Evolutionary conservation across 1,284 basidiomycete genomes (phyloP).

Genomic region (Trametes pubescens): DNA sequence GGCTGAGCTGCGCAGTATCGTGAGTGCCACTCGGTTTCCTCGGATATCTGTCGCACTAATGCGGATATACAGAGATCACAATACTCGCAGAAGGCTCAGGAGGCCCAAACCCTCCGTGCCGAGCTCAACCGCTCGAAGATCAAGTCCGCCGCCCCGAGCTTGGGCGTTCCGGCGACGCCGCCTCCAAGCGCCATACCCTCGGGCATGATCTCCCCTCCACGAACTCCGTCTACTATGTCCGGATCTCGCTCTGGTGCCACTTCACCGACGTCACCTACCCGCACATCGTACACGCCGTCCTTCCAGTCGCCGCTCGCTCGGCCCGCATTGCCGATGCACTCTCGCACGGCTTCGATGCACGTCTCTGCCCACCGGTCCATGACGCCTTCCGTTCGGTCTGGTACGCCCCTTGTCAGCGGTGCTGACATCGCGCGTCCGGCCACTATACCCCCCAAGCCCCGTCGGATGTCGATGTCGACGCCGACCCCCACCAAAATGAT

Average conservation of each 20-base stretch:
- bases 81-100: conserved; percentile 72
- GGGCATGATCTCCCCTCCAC: conserved; percentile 38
- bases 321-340: conserved; percentile 37
- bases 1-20: conserved; percentile 70
- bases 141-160: conserved; percentile 32
- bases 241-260: conserved; percentile 42
- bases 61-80: conserved; percentile 55
- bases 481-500: conserved; percentile 44
- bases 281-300: conserved; percentile 35
- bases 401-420: conserved; percentile 38
- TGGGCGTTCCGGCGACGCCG: conserved; percentile 35
- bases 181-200: conserved; percentile 34
- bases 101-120: conserved; percentile 69
- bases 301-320: conserved; percentile 41
- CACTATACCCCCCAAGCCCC: conserved; percentile 39
- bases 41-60: conserved; percentile 32
- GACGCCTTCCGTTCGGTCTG: conserved; percentile 41
- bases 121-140: conserved; percentile 61
- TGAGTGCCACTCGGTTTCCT: conserved; percentile 48
- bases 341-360: conserved; percentile 36
- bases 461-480: conserved; percentile 40
- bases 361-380: conserved; percentile 37
- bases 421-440: conserved; percentile 37
- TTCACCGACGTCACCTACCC: conserved; percentile 42
- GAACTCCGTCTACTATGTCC: conserved; percentile 37